A percentile compares a stretch with the other conserved stretches of the same genome.
These are phyloP conservation scores for Pythium sp. DNA, from an alignment of 352 stramenopile genomes.

Conservation along the genomic window DNA sequence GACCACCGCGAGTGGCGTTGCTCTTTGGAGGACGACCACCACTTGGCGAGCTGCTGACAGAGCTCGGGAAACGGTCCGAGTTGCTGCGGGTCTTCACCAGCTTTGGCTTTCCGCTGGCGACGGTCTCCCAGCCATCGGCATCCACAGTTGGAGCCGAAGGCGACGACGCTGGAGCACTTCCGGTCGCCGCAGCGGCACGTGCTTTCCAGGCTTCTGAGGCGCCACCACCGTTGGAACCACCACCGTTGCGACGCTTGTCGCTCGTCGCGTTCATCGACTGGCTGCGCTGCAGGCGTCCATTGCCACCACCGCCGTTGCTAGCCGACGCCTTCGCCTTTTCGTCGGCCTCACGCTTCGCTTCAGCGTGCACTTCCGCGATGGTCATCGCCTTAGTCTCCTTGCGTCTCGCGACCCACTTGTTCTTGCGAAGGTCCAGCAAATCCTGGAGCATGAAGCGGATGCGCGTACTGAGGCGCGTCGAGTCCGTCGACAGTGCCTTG, in stretches of 20 bases:
- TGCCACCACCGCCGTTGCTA: slow-evolving; percentile 21
- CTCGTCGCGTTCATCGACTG: slow-evolving; percentile 52
- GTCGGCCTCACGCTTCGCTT: slow-evolving; percentile 66
- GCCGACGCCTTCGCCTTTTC: slow-evolving; percentile 56
- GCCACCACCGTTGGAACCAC: slow-evolving; percentile 22
- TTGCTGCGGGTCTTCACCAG: slow-evolving; percentile 62
- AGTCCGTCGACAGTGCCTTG: slow-evolving; percentile 61
- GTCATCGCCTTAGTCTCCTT: slow-evolving; percentile 87
- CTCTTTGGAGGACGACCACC: slow-evolving; percentile 32
- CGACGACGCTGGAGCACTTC: slow-evolving; percentile 1
- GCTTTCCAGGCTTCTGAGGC: slow-evolving; percentile 66
- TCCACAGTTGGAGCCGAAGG: slow-evolving; percentile 30
- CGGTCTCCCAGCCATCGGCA: slow-evolving; percentile 75
- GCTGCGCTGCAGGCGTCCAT: slow-evolving; percentile 52
- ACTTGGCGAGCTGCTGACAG: slow-evolving; percentile 20
- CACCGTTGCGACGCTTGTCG: slow-evolving; percentile 41
- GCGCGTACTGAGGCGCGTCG: slow-evolving; percentile 66
- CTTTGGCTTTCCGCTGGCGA: slow-evolving; percentile 51
- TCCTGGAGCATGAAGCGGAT: slow-evolving; percentile 86
- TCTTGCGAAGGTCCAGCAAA: slow-evolving; percentile 69
- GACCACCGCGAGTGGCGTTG: slow-evolving; percentile 19
- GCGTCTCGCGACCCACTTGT: slow-evolving; percentile 69
- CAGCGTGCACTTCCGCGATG: slow-evolving; percentile 75
- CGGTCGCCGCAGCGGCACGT: slow-evolving; percentile 23
- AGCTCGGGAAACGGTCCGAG: slow-evolving; percentile 42